phyloP scores from a whole-genome alignment of 2,329 filamentous ascomycete genomes.

The Verticillium nubilum region DNA sequence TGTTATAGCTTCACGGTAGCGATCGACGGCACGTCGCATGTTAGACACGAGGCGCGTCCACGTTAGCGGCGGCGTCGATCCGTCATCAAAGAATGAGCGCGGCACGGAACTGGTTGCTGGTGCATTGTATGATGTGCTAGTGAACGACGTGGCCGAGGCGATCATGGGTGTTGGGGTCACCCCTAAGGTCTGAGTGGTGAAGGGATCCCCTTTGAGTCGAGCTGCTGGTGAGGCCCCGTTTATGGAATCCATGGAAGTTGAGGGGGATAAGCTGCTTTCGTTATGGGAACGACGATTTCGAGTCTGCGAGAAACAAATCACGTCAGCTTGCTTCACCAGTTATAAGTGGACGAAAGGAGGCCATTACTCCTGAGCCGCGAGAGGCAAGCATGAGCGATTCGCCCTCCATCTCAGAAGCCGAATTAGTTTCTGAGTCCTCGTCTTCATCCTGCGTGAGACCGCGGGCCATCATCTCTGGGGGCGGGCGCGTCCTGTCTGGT shows the following conservation, averaged over 20 bases:
- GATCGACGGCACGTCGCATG: conserved; percentile 86
- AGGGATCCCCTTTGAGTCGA: conserved; percentile 52
- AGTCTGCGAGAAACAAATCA: conserved; percentile 30
- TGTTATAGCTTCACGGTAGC: conserved; percentile 84
- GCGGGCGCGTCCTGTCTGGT: conserved; percentile 83
- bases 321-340: background rate
- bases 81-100: conserved; percentile 86
- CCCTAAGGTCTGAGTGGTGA: conserved; percentile 31
- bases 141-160: conserved; percentile 58
- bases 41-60: conserved; percentile 89
- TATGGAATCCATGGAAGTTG: conserved; percentile 87
- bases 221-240: conserved; percentile 60
- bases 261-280: conserved; percentile 68
- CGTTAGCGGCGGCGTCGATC: conserved; percentile 70
- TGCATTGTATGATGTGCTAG: conserved; percentile 50
- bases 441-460: conserved; percentile 81
- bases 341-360: background rate
- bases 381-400: conserved; percentile 64
- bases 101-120: conserved; percentile 60
- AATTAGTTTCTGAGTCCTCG: conserved; percentile 77
- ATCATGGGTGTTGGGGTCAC: conserved; percentile 42
- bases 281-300: conserved; percentile 61
- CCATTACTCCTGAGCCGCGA: conserved; percentile 60
- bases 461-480: conserved; percentile 84
- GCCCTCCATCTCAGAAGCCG: conserved; percentile 80